Percentiles rank a stretch among this genome's conserved stretches.
Conservation (phyloP, 2,329 filamentous ascomycete genomes). For the Stemphylium vesicarium region DNA sequence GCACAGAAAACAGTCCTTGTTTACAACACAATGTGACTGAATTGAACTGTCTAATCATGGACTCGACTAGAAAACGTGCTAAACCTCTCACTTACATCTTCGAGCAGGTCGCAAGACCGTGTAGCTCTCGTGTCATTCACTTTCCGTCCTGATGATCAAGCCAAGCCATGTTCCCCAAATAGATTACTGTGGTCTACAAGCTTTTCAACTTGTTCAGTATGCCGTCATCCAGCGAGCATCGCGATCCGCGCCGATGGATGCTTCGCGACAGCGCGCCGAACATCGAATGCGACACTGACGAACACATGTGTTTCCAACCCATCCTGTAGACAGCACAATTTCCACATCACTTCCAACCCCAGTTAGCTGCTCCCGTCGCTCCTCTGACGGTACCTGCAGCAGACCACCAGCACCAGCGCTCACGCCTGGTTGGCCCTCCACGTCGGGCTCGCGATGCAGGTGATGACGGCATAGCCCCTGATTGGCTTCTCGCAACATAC, state of each 20-base stretch:
- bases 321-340: neutral
- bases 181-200: neutral
- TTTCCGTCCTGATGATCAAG: too few relatives aligned
- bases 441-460: conserved; percentile 20
- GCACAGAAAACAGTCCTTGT: too few relatives aligned
- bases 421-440: conserved; percentile 8
- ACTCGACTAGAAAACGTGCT: too few relatives aligned
- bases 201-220: neutral
- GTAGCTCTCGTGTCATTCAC: too few relatives aligned
- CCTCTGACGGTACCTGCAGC: conserved; percentile 34
- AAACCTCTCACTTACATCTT: too few relatives aligned
- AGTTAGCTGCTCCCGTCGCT: neutral
- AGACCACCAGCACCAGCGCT: conserved; percentile 11
- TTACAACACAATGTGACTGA: too few relatives aligned
- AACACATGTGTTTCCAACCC: neutral
- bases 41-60: too few relatives aligned
- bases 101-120: too few relatives aligned
- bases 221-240: conserved; percentile 1
- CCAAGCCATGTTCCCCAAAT: neutral
- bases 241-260: neutral
- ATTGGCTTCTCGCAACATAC: conserved; percentile 34
- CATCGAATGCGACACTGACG: neutral
- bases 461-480: conserved; percentile 20
- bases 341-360: neutral
- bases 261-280: neutral